Percentiles rank a stretch among this genome's conserved stretches.
Conservation (phyloP, 2,329 filamentous ascomycete species). For the Aspergillus floridensis region DNA sequence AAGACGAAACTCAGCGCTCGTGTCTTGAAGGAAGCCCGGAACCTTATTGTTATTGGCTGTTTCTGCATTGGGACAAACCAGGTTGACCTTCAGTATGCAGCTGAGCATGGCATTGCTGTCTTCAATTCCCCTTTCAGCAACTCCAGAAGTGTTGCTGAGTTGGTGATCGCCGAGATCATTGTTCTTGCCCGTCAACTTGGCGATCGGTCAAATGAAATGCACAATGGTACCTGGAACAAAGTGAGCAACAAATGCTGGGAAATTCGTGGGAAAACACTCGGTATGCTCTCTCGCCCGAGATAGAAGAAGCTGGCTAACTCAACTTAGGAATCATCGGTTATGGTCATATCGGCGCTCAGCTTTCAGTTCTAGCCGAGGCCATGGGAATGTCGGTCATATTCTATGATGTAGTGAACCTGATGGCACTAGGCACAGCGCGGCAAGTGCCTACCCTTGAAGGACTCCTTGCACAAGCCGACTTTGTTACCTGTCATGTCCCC, state of each 20-base stretch:
- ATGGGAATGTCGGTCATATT: slow-evolving; percentile 99
- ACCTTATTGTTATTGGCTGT: slow-evolving; percentile 92
- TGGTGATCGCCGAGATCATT: slow-evolving; percentile 94
- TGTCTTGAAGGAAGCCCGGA: slow-evolving; percentile 84
- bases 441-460: slow-evolving; percentile 77
- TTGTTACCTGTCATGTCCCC: slow-evolving; percentile 91
- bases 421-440: slow-evolving; percentile 84
- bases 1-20: slow-evolving; percentile 91
- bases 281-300: slow-evolving; percentile 42
- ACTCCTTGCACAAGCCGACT: slow-evolving; percentile 78
- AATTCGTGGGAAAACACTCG: slow-evolving; percentile 93
- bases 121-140: slow-evolving; percentile 99
- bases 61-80: slow-evolving; percentile 94
- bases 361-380: slow-evolving; percentile 91
- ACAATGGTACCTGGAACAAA: slow-evolving; percentile 96
- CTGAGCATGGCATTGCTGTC: slow-evolving; percentile 73
- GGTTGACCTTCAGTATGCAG: slow-evolving; percentile 46
- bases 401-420: slow-evolving; percentile 90
- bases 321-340: slow-evolving; percentile 83
- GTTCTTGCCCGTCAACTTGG: slow-evolving; percentile 84
- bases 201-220: slow-evolving; percentile 91
- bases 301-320: slow-evolving; percentile 11
- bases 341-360: slow-evolving; percentile 92
- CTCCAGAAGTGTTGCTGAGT: slow-evolving; percentile 91
- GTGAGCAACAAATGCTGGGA: slow-evolving; percentile 97